A percentile compares a stretch with the other conserved stretches of the same genome.
These are phyloP conservation scores for Naematelia aurantialba DNA, from an alignment of 768 basidiomycete species.

Conservation along the genomic window DNA sequence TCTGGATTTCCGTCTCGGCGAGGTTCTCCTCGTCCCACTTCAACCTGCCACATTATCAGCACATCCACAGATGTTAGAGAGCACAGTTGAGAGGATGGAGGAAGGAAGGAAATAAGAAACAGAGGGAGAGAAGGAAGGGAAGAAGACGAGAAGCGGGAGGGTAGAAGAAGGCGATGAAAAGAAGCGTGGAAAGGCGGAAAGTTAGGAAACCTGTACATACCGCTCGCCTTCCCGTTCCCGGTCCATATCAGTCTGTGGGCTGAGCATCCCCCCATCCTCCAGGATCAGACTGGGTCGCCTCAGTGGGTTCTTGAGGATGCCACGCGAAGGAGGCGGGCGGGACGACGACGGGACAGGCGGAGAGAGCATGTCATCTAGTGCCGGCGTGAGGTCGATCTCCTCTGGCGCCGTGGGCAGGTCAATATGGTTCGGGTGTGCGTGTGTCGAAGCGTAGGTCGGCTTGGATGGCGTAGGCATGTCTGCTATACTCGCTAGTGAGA, in stretches of 20 bases:
- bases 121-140: no score
- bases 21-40: constrained; percentile 97
- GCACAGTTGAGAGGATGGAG: not conserved
- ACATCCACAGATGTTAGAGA: not conserved
- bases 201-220: no score
- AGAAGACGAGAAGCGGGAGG: no score
- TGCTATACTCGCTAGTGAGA: not conserved
- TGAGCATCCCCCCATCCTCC: not conserved
- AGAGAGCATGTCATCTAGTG: not conserved
- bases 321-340: constrained; percentile 33
- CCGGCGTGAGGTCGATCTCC: constrained; percentile 1
- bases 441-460: constrained; percentile 25
- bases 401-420: constrained; percentile 32
- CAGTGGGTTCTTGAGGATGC: constrained; percentile 40
- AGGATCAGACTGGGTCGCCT: constrained; percentile 18
- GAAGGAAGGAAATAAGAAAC: constrained; percentile 1
- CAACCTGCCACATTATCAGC: constrained; percentile 57
- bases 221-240: constrained; percentile 18
- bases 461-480: constrained; percentile 7
- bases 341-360: constrained; percentile 11
- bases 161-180: no score
- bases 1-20: constrained; percentile 84
- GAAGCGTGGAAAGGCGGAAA: no score
- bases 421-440: constrained; percentile 36
- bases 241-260: constrained; percentile 9